Evolutionary conservation across 306 rosid species (phyloP).

Genomic region (Trifolium repens): DNA sequence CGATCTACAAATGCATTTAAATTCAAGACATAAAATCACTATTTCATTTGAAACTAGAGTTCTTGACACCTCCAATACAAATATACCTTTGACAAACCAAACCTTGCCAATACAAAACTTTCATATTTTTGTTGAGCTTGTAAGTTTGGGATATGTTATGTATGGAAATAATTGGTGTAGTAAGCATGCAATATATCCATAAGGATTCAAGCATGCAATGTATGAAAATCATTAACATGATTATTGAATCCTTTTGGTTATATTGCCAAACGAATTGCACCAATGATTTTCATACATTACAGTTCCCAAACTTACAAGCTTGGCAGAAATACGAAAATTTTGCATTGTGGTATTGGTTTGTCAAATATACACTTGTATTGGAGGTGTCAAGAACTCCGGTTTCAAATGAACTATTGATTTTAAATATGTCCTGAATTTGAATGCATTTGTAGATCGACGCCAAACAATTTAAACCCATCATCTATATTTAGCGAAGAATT

Average conservation of each 20-base stretch:
- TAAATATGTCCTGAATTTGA: conserved; percentile 35
- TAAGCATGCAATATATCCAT: conserved; percentile 75
- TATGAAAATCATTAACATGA: conserved; percentile 40
- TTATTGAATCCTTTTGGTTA: conserved; percentile 91
- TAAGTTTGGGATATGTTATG: conserved; percentile 63
- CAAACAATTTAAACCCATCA: conserved; percentile 56
- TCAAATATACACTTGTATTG: conserved; percentile 30
- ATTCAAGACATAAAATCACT: conserved; percentile 34
- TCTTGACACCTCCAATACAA: conserved; percentile 31
- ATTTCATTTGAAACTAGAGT: conserved; percentile 28
- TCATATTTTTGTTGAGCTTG: conserved; percentile 50
- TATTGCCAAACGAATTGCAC: conserved; percentile 67
- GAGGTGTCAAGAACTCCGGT: conserved; percentile 29
- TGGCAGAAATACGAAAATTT: conserved; percentile 42
- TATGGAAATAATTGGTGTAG: conserved; percentile 72
- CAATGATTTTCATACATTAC: conserved; percentile 64
- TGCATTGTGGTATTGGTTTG: conserved; percentile 24
- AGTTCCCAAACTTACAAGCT: conserved; percentile 65
- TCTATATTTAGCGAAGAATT: conserved; percentile 36
- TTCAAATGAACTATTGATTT: conserved; percentile 30
- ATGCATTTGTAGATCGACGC: conserved; percentile 48
- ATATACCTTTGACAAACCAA: conserved; percentile 24
- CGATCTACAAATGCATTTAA: conserved; percentile 42
- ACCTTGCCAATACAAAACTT: conserved; percentile 30
- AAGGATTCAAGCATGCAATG: conserved; percentile 61